phyloP scores from a whole-genome alignment of 2,329 filamentous ascomycete species.

The Pseudocercospora macadamiae region DNA sequence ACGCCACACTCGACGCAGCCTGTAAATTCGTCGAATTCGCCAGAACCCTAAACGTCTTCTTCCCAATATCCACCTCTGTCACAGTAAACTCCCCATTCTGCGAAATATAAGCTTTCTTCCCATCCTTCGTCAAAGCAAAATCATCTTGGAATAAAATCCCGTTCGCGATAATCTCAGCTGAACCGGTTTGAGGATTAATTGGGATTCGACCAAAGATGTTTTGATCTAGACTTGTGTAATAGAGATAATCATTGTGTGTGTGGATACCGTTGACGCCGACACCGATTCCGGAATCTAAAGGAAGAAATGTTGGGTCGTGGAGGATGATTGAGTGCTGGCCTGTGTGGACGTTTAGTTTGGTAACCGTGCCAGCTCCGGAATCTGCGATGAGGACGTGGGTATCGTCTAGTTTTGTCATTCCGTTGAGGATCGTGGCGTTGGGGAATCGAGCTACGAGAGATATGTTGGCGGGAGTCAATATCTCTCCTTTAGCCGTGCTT shows the following conservation, averaged over 20 bases:
- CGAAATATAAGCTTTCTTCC: background rate
- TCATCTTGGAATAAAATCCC: background rate
- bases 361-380: background rate
- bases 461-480: too few species aligned
- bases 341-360: background rate
- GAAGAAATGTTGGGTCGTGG: background rate
- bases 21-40: background rate
- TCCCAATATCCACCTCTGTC: background rate
- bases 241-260: background rate
- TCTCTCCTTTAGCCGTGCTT: too few species aligned
- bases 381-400: background rate
- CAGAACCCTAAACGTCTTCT: background rate
- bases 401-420: background rate
- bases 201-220: background rate
- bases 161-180: background rate
- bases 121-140: background rate
- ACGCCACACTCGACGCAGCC: background rate
- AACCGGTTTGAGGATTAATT: background rate
- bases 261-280: slow-evolving; percentile 3
- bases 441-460: background rate
- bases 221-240: background rate
- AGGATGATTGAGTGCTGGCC: background rate
- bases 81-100: background rate
- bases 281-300: background rate
- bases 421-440: background rate